These are phyloP conservation scores for Digitaria exilis DNA, from an alignment of 202 grass and related monocot genomes.

Conservation along the genomic window DNA sequence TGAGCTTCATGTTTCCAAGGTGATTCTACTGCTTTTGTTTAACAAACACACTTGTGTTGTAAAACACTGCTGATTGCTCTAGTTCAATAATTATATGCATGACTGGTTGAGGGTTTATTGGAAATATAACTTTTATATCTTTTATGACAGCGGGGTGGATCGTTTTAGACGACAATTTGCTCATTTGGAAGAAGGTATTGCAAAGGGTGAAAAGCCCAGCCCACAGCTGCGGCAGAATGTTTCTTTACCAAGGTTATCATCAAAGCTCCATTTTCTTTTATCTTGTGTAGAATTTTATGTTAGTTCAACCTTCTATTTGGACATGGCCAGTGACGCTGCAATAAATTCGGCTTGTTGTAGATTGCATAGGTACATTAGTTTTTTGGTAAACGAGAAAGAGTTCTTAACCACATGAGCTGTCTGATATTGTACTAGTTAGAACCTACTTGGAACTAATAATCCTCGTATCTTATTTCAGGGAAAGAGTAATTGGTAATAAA, in stretches of 20 bases:
- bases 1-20: slow-evolving; percentile 99
- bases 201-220: slow-evolving; percentile 73
- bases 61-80: slow-evolving; percentile 15
- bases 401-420: background rate
- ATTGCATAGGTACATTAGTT: slow-evolving; percentile 2
- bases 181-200: slow-evolving; percentile 91
- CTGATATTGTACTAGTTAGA: background rate
- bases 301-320: slow-evolving; percentile 13
- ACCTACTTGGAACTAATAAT: slow-evolving; percentile 24
- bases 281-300: background rate
- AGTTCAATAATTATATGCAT: slow-evolving; percentile 22
- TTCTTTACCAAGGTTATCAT: slow-evolving; percentile 80
- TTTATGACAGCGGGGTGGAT: slow-evolving; percentile 86
- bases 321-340: background rate
- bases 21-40: slow-evolving; percentile 42
- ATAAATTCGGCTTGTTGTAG: slow-evolving; percentile 16
- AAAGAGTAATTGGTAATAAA: slow-evolving; percentile 75
- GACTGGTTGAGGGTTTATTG: slow-evolving; percentile 18
- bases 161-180: slow-evolving; percentile 95
- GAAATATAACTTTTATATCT: slow-evolving; percentile 27
- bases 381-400: slow-evolving; percentile 6
- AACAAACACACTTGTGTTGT: slow-evolving; percentile 1
- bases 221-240: slow-evolving; percentile 80
- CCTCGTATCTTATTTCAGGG: slow-evolving; percentile 56
- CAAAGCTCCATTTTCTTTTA: slow-evolving; percentile 31